These are phyloP conservation scores for Astraeus odoratus DNA, from an alignment of 768 basidiomycete species.

Conservation along the genomic window DNA sequence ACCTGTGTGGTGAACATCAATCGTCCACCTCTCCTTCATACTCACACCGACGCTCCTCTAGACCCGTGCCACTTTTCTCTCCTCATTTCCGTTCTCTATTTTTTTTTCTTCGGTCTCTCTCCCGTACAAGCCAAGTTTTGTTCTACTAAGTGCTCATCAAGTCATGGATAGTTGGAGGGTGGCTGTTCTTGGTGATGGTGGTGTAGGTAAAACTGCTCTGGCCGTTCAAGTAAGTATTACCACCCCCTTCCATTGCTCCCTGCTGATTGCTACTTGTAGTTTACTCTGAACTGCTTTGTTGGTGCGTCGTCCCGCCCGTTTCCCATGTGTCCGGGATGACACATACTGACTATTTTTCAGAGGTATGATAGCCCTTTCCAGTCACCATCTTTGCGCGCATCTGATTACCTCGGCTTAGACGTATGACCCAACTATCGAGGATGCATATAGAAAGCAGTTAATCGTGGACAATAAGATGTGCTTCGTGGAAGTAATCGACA, in stretches of 20 bases:
- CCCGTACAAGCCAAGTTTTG: constrained; percentile 10
- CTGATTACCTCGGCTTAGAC: constrained; percentile 43
- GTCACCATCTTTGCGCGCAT: constrained; percentile 10
- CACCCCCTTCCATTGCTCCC: background rate
- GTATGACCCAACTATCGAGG: constrained; percentile 98
- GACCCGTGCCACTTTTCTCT: constrained; percentile 8
- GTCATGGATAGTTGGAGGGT: constrained; percentile 93
- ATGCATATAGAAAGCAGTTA: constrained; percentile 92
- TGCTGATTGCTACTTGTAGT: constrained; percentile 42
- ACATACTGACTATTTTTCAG: constrained; percentile 29
- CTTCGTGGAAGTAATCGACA: constrained; percentile 95
- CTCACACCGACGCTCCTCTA: constrained; percentile 8
- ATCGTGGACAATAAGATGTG: constrained; percentile 94
- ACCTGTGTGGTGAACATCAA: constrained; percentile 4
- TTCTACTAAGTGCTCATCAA: constrained; percentile 13
- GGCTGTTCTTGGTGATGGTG: constrained; percentile 93
- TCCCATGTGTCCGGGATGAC: constrained; percentile 6
- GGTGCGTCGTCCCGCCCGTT: constrained; percentile 44
- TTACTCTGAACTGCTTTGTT: constrained; percentile 94
- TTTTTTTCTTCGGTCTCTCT: constrained; percentile 20
- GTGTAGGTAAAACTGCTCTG: constrained; percentile 94
- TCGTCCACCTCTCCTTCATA: background rate
- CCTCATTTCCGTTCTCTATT: constrained; percentile 15
- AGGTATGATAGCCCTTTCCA: constrained; percentile 35
- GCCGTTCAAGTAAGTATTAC: constrained; percentile 74